Base-by-base conservation (phyloP, 1,139 yeast species). In the Insectozyma bohioensis region DNA sequence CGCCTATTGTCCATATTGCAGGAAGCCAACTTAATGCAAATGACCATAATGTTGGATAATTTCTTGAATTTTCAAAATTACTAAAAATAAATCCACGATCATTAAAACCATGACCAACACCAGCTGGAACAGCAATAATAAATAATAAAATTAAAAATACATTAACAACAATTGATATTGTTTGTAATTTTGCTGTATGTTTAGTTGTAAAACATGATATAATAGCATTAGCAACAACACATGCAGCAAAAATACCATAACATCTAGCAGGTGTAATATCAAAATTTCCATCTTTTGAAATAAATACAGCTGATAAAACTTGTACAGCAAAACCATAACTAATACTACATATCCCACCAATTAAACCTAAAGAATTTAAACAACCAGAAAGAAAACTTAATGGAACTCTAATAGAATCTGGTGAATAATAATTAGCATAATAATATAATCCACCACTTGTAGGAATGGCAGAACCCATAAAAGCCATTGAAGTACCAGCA, bases 401-500 rank as follows among this genome's bases (percentile, higher is more conserved):
- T 0, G 63, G 63, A 12, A 60, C 61, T 31, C 65, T 45, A 13
- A 49, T 30, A 4, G 41, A 31, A 26, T 54, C 61, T 0, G 61
- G 62, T 22, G 61, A 53, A 42, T 56, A 63, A 43, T 56, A 61
- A 40, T 59, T 61, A 3, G 77, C 53, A 74, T 79, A 57, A 54
- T 76, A 78, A 52, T 79, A 80, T 47, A 80, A 62, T 6, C 86
- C 87, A 36, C 87, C 87, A 12, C 80, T 69, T 4, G 87, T 80
- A 31, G 87, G 87, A 52, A 78, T 74, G 12, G 85, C 72, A 15
- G 80, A 72, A 1, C 83, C 81, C 33, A 79, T 58, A 42, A 80
- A 80, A 11, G 85, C 74, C 66, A 81, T 79, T 10, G 82, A 69
- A 36, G 70, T 45, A 9, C 86, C 87, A 36, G 77, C 72, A 39